phyloP scores from a whole-genome alignment of 2,329 filamentous ascomycete genomes.

The Hymenoscyphus salicellus region DNA sequence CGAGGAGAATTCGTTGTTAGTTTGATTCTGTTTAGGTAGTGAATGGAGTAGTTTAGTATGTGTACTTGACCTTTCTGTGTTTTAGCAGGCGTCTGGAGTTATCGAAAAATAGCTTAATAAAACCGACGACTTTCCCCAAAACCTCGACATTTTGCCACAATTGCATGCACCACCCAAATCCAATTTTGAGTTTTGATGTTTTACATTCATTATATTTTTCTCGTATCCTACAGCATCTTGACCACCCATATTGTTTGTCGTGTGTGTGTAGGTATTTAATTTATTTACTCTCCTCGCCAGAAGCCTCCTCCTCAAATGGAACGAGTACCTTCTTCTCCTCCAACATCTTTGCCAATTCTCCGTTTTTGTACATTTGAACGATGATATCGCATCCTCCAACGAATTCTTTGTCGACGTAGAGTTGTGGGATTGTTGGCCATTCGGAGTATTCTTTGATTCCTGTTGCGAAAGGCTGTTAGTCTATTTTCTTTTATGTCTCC shows the following conservation, averaged over 20 bases:
- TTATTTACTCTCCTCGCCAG: neutral
- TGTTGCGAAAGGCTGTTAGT: slow-evolving; percentile 35
- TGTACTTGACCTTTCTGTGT: neutral
- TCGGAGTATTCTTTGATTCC: slow-evolving; percentile 99
- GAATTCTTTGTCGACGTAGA: slow-evolving; percentile 95
- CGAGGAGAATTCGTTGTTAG: neutral
- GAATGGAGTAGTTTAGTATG: neutral
- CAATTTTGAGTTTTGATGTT: neutral
- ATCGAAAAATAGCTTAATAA: neutral
- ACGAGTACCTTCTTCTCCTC: slow-evolving; percentile 86
- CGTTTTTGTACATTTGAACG: slow-evolving; percentile 95
- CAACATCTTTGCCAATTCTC: slow-evolving; percentile 84
- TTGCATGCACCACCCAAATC: neutral
- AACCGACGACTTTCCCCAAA: neutral
- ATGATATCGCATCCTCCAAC: slow-evolving; percentile 97
- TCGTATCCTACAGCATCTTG: neutral
- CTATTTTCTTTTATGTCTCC: no score
- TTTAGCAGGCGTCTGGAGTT: neutral
- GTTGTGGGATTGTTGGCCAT: slow-evolving; percentile 97
- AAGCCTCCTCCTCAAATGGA: slow-evolving; percentile 21
- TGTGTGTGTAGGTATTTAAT: neutral
- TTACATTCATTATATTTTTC: neutral
- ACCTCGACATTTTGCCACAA: neutral
- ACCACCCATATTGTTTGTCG: neutral
- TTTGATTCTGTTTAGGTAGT: neutral